Evolutionary conservation across 306 rosid species (phyloP), one percentile per base, ranked within the genome.

Genomic region (Malus asiatica): DNA sequence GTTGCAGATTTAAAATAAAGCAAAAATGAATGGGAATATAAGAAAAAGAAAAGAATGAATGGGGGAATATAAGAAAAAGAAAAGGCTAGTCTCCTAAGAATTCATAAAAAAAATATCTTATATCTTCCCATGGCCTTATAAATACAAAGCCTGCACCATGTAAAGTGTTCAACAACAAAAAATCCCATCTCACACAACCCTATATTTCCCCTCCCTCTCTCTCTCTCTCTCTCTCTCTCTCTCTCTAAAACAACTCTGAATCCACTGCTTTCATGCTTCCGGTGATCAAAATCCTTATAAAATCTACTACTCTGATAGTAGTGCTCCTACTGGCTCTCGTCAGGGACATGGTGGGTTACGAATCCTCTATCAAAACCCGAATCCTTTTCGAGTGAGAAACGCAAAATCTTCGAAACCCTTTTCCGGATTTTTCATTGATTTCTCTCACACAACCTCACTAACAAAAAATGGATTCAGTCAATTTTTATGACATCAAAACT

Each of bases 401-500:
- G 18, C 8, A 57, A 66, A 19, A 48, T 48, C 63, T 20, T 40
- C 71, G 38, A 23, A 62, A 64, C 76, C 76, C 29, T 22, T 53
- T 23, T 3, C 18, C 19, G 46, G 45, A 74, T 61, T 60, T 80
- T 80, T 23, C 70, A 15, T 71, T 25, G 58, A 6, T 80, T 35
- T n/a, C 8, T 66, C 46, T 40, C 46, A 18, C 46, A n/a, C 4
- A 3, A 10, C 30, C 27, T 20, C 57, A 23, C 12, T 4, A 11
- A 6, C 23, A 12, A 68, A 3, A 8, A 55, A 94, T 94, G 98
- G 85, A 92, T 27, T 90, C 95, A 1, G 73, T 89, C 71, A 81
- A 81, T 46, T 84, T 89, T 74, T 83, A 80, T 63, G 81, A 89
- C 79, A 83, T 94, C 22, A 90, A 88, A 80, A 77, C 88, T 20